phyloP scores from a whole-genome alignment of 2,329 filamentous ascomycete species.

The Fusarium goolgardi region DNA sequence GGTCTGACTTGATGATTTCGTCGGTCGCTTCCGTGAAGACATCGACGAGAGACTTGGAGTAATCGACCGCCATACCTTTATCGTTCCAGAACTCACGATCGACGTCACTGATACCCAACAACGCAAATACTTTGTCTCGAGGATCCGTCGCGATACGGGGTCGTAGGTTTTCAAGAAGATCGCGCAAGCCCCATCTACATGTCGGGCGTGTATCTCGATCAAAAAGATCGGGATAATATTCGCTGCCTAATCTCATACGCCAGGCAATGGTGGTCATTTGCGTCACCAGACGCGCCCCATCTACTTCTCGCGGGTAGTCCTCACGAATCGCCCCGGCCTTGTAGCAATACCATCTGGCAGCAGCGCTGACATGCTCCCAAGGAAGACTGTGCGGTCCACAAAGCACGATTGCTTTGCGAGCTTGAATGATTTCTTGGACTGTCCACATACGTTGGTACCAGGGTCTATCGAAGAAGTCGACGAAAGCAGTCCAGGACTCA shows the following conservation, averaged over 20 bases:
- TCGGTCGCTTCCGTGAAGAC: slow-evolving; percentile 28
- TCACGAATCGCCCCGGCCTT: slow-evolving; percentile 17
- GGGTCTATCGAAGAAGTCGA: slow-evolving; percentile 28
- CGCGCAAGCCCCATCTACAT: slow-evolving; percentile 26
- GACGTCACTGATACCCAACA: slow-evolving; percentile 32
- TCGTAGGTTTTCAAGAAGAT: slow-evolving; percentile 26
- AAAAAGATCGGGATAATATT: slow-evolving; percentile 13
- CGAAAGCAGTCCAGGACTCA: slow-evolving; percentile 21
- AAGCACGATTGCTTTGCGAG: slow-evolving; percentile 33
- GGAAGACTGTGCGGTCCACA: slow-evolving; percentile 23
- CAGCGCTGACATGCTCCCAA: slow-evolving; percentile 30
- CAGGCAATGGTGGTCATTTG: slow-evolving; percentile 31
- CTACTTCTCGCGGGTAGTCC: slow-evolving; percentile 2
- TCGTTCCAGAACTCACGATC: background rate
- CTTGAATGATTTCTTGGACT: slow-evolving; percentile 41
- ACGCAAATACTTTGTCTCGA: slow-evolving; percentile 36
- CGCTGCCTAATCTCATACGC: slow-evolving; percentile 17
- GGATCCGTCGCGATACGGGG: slow-evolving; percentile 33
- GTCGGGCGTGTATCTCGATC: slow-evolving; percentile 14
- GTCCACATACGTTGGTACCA: slow-evolving; percentile 43
- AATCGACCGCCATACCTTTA: slow-evolving; percentile 18
- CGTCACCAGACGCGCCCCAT: slow-evolving; percentile 20
- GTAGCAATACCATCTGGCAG: slow-evolving; percentile 33
- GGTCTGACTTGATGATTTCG: slow-evolving; percentile 25
- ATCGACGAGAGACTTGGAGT: slow-evolving; percentile 26